Conservation (phyloP, 164 flowering plant genomes). For the Cinnamomum micranthum region DNA sequence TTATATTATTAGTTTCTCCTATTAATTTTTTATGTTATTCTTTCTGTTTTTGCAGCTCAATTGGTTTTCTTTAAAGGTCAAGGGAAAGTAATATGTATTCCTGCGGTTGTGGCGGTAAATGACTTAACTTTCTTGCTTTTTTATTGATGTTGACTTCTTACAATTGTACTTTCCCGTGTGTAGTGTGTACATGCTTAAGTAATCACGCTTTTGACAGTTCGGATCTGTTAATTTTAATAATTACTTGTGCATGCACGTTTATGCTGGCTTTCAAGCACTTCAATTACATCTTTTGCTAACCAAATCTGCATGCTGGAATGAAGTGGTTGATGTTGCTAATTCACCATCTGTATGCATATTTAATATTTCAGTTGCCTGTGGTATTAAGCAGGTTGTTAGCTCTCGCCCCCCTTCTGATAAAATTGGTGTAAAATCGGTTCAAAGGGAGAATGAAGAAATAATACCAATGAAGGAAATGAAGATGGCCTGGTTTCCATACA, state of each 20-base stretch:
- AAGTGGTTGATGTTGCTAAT: neutral
- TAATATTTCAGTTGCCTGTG: neutral
- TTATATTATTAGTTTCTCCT: neutral
- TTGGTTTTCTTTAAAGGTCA: constrained; percentile 53
- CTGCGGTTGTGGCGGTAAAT: constrained; percentile 96
- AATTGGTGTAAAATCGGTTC: constrained; percentile 93
- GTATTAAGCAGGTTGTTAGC: constrained; percentile 60
- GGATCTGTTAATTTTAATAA: neutral
- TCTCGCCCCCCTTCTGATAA: constrained; percentile 96
- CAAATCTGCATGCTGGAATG: neutral
- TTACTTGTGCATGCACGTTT: neutral
- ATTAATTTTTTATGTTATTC: constrained; percentile 1
- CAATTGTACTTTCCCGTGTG: neutral
- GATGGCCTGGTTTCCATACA: constrained; percentile 98
- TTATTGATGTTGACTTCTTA: neutral
- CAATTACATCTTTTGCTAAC: neutral
- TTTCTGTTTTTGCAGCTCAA: constrained; percentile 63
- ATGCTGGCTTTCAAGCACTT: neutral
- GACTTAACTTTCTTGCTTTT: neutral
- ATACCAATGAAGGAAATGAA: constrained; percentile 97
- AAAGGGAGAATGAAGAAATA: constrained; percentile 89
- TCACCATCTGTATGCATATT: neutral
- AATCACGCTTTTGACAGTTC: neutral
- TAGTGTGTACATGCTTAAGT: neutral
- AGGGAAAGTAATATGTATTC: constrained; percentile 51